Base-by-base conservation (phyloP, 2,329 filamentous ascomycete species). In the Thelonectria rubi region DNA sequence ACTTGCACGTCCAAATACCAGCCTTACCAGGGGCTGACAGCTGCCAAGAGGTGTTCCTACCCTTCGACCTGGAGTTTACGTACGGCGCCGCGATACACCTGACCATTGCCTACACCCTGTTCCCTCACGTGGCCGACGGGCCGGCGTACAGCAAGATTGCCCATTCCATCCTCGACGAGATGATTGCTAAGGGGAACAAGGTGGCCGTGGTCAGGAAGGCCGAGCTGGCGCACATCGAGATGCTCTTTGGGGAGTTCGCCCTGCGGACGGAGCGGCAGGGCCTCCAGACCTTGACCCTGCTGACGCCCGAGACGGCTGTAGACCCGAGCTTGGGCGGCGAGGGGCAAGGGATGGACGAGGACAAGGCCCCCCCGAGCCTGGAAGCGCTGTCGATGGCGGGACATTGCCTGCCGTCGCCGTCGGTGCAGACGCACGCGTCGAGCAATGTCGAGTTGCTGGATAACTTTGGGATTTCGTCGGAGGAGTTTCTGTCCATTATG, bases 31-130 rank as follows among this genome's bases (percentile, higher is more conserved):
- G 1, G 2, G 26, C 26, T 57, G 55, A 55, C 21, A 3, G 0
- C n/a, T 3, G 2, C 1, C 9, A 51, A 78, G 78, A 79, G 30
- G 69, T 74, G 0, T 79, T 78, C 18, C 65, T 79, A 0, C 76
- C 76, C 0, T 79, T 76, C 43, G 75, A 80, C 26, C 67, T 79
- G 2, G 77, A 79, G 42, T 78, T 78, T 18, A 72, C 72, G 0
- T 78, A 75, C 46, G 73, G 67, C 0, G 76, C 77, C 0, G 75
- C 75, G 0, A 60, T 79, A 0, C 74, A 78, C 53, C 64, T 79
- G 0, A 70, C 69, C 14, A 79, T 79, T 71, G 76, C 77, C 26
- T 76, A 72, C 3, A 65, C 73, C 0, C 62, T 79, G 2, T 79
- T 79, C 58, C 76, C 76, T 0, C 69, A 63, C 14, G 65, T 72